Base-by-base conservation (phyloP, 192 early-diverging fungal species). In the Funneliformis mosseae region DNA sequence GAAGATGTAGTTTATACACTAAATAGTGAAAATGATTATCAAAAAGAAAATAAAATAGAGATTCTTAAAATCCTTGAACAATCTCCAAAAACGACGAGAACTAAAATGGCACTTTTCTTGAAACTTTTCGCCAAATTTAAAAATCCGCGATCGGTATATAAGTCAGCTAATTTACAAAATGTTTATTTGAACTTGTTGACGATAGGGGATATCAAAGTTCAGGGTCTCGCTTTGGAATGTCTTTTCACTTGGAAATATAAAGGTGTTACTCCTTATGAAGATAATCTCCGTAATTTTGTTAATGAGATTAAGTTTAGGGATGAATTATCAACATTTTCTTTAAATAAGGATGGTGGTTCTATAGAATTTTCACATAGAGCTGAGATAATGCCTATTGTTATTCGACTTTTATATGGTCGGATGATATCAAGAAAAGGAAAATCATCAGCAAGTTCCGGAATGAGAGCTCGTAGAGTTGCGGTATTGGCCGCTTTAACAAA, bases 271-370 rank as follows among this genome's bases (percentile, higher is more conserved):
- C 90, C 91, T 39, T 95, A 97, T 78, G 88, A 86, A 23, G 97
- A 97, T 28, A 88, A 92, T 45, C 85, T 99, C 79, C 89, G 89
- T 62, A 89, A 88, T 21, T 83, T 99, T 45, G 83, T 94, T 7
- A 92, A 96, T 60, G 97, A 98, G 33, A 86, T 87, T 66, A 93
- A 92, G 77, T 98, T 98, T 90, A 93, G 97, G n/a, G 97, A 98
- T 80, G 91, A 92, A 78, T 87, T 99, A 27, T 87, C 94, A 38
- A 92, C 90, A 1, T 91, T 97, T 59, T 87, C 93, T 64, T 81
- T 97, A 45, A 90, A 90, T 16, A 85, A 89, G 18, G 85, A 89
- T 16, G 90, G 88, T 77, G 84, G 83, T 6, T 86, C 87, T 0
- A 88, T 96, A 69, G 90, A 93, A 76, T 80, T 85, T 7, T 83